Base-by-base conservation (phyloP, 768 basidiomycete species). In the Gelatoporia subvermispora region DNA sequence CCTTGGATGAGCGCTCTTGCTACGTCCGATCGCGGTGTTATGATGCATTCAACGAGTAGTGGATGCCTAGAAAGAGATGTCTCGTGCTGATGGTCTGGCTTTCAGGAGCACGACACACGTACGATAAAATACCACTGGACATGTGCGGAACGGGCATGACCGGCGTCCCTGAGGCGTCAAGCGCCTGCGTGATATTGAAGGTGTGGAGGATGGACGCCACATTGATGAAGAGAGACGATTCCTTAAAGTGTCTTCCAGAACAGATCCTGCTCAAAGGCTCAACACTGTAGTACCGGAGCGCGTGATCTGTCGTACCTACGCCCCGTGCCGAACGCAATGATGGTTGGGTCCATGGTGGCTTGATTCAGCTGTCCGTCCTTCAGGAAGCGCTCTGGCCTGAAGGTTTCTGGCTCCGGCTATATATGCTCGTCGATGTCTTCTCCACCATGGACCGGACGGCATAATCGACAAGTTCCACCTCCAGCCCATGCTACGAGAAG, bases 101-200 rank as follows among this genome's bases (percentile, higher is more conserved):
- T 15, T 45, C 3, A 11, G 8, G 20, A 4, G 16, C 9, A 18
- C 28, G 10, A 10, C n/a, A 34, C 4, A n/a, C 48, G 7, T 22
- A 75, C 77, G 75, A 67, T 22, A 76, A 68, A 51, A 78, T 72
- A 10, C 71, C 72, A 49, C 51, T 59, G 2, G 63, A 61, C 50
- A 75, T 74, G 38, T 68, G 68, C 9, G 65, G 61, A 9, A 56
- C 49, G 5, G 69, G 66, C 20, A 66, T 66, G 8, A 72, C 63
- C 24, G 65, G 67, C 16, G 64, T 58, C 9, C 73, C 77, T 21
- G 68, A 47, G 31, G 65, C 69, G 56, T 76, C 74, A 20, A 64
- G 44, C 0, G 66, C 66, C 48, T 67, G 72, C 1, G 62, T 61
- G 18, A 82, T 69, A 50, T 75, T 62, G 55, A 79, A 67, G 13